phyloP scores from a whole-genome alignment of 2,329 filamentous ascomycete genomes.

The Ascochyta pisi region DNA sequence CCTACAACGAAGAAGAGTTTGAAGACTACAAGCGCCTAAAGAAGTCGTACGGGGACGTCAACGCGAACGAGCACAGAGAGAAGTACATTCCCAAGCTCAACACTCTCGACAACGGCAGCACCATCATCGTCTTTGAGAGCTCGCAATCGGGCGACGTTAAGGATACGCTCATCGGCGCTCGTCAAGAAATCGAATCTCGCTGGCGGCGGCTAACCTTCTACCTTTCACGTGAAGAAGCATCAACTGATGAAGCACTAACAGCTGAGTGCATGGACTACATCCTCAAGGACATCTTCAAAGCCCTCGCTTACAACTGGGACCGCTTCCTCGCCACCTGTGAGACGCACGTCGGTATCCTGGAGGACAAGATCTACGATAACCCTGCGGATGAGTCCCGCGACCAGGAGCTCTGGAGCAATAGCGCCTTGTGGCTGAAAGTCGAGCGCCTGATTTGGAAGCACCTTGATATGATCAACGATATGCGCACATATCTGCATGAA shows the following conservation, averaged over 20 bases:
- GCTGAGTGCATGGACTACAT: conserved; percentile 60
- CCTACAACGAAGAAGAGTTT: conserved; percentile 52
- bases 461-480: conserved; percentile 56
- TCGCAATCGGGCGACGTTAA: conserved; percentile 56
- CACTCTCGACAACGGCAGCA: conserved; percentile 56
- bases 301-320: conserved; percentile 55
- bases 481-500: conserved; percentile 53
- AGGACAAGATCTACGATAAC: conserved; percentile 58
- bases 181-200: conserved; percentile 59
- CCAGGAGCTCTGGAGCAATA: conserved; percentile 60
- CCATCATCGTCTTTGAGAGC: conserved; percentile 62
- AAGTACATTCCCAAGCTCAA: conserved; percentile 51
- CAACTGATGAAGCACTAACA: conserved; percentile 51
- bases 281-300: conserved; percentile 58
- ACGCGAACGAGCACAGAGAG: conserved; percentile 39
- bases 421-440: conserved; percentile 59
- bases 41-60: conserved; percentile 38
- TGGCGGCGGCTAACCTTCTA: conserved; percentile 62
- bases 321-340: conserved; percentile 54
- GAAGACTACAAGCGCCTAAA: conserved; percentile 42
- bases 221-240: conserved; percentile 43
- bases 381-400: conserved; percentile 61
- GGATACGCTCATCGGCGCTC: conserved; percentile 59
- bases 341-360: conserved; percentile 58
- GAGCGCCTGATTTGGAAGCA: conserved; percentile 61